Base-by-base conservation (phyloP, 2,329 filamentous ascomycete genomes). In the Dothiorella sarmentorum region DNA sequence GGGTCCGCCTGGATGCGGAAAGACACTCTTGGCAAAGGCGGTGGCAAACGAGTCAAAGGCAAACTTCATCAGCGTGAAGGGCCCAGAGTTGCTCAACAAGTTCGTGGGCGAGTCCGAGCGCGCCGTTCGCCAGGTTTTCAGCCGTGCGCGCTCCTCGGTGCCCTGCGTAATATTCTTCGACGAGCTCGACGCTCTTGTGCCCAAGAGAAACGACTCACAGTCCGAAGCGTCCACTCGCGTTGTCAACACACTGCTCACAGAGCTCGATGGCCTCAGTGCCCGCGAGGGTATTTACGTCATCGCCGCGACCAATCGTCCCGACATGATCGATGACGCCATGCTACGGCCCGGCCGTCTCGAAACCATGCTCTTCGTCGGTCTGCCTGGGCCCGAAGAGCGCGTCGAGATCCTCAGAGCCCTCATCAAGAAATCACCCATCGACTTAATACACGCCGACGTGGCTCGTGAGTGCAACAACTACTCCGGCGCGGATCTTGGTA, bases 91-190 rank as follows among this genome's bases (percentile, higher is more conserved):
- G 9, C 82, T 99, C 44, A 97, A 97, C 79, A 99, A 74, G 75
- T 99, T 93, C 71, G 92, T 99, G 9, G 94, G 94, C 64, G 94
- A 99, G 74, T 95, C 90, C 6, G 94, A 99, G 75, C 88, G 93
- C 10, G 90, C 92, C 0, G 89, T 99, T 1, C 86, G 94, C 20
- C 91, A 96, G 71, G 88, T 97, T 0, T 99, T 99, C 73, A 85
- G 87, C 63, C 87, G 93, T 15, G 94, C 94, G 0, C 85, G 92
- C 53, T 89, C 89, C 0, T 93, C 89, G 7, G 83, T 91, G 0
- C 94, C 94, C 0, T 97, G 93, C 69, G 91, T 99, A 57, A 87
- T 99, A 60, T 97, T 99, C 82, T 97, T 99, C 70, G 94, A 99
- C 71, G 94, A 99, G 75, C 83, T 99, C 55, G 94, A 99, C 73